phyloP scores from a whole-genome alignment of 306 rosid species.

The Sindora glabra region DNA sequence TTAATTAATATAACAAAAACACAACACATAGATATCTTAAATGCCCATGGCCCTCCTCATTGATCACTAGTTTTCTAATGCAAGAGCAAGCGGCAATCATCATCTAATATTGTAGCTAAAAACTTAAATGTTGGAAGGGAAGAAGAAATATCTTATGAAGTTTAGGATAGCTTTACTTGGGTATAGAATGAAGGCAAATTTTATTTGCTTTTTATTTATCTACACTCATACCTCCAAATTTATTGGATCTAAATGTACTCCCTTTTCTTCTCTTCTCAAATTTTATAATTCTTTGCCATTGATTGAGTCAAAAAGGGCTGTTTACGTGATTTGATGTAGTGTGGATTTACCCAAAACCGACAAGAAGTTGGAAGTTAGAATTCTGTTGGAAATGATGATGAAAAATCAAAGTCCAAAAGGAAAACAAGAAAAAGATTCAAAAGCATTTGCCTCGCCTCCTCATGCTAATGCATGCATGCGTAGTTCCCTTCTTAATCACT shows the following conservation, averaged over 20 bases:
- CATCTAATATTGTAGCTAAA: too few relatives aligned
- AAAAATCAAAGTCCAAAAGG: constrained; percentile 21
- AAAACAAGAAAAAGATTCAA: neutral
- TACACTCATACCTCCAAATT: too few relatives aligned
- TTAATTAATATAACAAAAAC: neutral
- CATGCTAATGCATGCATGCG: constrained; percentile 21
- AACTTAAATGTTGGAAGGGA: too few relatives aligned
- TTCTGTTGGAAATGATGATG: constrained; percentile 38
- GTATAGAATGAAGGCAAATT: too few relatives aligned
- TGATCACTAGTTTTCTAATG: neutral
- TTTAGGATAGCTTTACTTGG: too few relatives aligned
- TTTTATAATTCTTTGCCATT: too few relatives aligned
- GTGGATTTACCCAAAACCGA: constrained; percentile 24
- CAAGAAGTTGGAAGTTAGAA: constrained; percentile 47
- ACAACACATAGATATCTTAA: neutral
- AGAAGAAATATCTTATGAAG: too few relatives aligned
- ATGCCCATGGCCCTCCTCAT: constrained; percentile 1
- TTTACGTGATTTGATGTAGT: constrained; percentile 11
- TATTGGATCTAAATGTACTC: too few relatives aligned
- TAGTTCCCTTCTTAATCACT: constrained; percentile 26
- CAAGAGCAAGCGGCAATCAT: neutral
- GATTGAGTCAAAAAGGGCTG: constrained; percentile 24
- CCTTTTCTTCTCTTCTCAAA: neutral
- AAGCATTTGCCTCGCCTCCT: constrained; percentile 17
- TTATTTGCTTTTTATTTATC: too few relatives aligned